Evolutionary conservation across 352 stramenopile species (phyloP).

Genomic region (Blastocystis hominis): DNA sequence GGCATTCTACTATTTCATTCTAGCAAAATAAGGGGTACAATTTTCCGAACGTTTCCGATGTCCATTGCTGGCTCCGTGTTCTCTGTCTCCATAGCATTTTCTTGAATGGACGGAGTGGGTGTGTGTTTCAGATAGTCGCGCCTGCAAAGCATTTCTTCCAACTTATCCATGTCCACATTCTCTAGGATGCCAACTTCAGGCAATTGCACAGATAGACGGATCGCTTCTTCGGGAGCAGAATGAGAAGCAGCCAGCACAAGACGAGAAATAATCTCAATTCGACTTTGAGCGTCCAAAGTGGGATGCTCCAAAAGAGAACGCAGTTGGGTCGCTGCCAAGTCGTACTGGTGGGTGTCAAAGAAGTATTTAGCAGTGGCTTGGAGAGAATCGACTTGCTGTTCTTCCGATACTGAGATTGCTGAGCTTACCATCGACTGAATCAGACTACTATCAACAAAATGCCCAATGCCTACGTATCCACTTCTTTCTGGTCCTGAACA

Average conservation of each 20-base stretch:
- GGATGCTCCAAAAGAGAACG: neutral
- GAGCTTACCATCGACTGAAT: neutral
- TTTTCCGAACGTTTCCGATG: neutral
- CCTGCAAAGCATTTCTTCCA: slow-evolving; percentile 26
- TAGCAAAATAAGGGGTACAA: neutral
- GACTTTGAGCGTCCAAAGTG: neutral
- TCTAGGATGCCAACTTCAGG: slow-evolving; percentile 11
- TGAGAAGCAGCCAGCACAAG: slow-evolving; percentile 12
- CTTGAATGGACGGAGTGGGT: neutral
- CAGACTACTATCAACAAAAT: neutral
- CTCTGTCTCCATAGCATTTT: neutral
- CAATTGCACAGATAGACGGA: neutral
- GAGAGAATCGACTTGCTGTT: neutral
- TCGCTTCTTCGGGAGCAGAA: neutral
- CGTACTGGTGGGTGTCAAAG: slow-evolving; percentile 37
- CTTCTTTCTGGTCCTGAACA: slow-evolving; percentile 8
- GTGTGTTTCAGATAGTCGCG: slow-evolving; percentile 34
- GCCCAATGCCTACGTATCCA: neutral
- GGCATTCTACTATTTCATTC: neutral
- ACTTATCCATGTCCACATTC: slow-evolving; percentile 24
- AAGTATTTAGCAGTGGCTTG: slow-evolving; percentile 27
- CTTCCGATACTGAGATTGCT: neutral
- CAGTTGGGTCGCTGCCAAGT: neutral
- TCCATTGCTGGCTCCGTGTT: neutral
- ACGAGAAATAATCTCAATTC: neutral